Evolutionary conservation across 306 rosid species (phyloP).

Genomic region (Sicyos baderoa): DNA sequence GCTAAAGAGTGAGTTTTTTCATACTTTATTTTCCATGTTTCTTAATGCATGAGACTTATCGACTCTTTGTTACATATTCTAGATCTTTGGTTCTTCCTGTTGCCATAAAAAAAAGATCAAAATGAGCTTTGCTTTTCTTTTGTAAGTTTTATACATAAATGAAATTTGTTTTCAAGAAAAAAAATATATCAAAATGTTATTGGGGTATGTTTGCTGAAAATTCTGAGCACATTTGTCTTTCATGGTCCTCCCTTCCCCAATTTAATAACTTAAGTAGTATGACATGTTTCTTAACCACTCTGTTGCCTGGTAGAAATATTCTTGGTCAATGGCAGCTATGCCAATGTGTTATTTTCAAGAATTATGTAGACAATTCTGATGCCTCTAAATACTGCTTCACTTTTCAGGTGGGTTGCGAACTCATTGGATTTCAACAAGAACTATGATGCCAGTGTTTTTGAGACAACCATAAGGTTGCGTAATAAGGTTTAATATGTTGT

Average conservation of each 20-base stretch:
- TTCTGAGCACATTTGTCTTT: not conserved
- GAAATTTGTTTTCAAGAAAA: not conserved
- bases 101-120: slow-evolving; percentile 14
- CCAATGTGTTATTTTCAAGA: not conserved
- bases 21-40: not conserved
- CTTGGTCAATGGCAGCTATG: not conserved
- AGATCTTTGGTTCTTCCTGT: slow-evolving; percentile 16
- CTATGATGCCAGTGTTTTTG: slow-evolving; percentile 93
- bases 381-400: slow-evolving; percentile 16
- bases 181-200: not conserved
- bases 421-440: slow-evolving; percentile 91
- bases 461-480: slow-evolving; percentile 99
- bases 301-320: not conserved
- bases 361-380: not conserved
- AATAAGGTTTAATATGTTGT: slow-evolving; percentile 79
- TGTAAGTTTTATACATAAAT: too few relatives aligned
- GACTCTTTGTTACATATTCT: slow-evolving; percentile 9
- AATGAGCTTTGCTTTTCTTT: not conserved
- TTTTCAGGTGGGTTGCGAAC: slow-evolving; percentile 81
- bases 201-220: not conserved
- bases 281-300: not conserved
- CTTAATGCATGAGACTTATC: slow-evolving; percentile 1
- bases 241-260: not conserved
- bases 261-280: not conserved
- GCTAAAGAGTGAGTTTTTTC: slow-evolving; percentile 77